These are phyloP conservation scores for Hortaea sp. DNA, from an alignment of 2,329 filamentous ascomycete genomes.

Conservation along the genomic window DNA sequence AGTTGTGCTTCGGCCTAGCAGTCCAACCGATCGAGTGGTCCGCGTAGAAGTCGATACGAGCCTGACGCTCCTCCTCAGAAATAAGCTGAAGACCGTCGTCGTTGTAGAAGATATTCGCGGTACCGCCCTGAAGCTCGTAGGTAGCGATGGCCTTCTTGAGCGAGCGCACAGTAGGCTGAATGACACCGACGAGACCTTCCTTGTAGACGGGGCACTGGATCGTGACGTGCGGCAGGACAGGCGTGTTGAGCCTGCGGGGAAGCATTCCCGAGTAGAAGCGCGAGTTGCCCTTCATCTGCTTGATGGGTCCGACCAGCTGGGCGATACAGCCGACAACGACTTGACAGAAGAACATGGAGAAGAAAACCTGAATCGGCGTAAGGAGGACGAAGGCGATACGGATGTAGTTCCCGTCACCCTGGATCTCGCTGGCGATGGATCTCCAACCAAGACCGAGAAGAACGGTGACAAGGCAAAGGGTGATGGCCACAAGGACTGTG, in stretches of 20 bases:
- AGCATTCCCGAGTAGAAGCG: conserved; percentile 72
- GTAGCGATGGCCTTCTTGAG: conserved; percentile 69
- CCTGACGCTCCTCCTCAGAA: conserved; percentile 35
- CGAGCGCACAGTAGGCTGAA: conserved; percentile 65
- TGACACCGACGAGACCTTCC: conserved; percentile 66
- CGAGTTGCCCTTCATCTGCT: conserved; percentile 61
- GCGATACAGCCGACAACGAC: conserved; percentile 67
- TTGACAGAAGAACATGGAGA: conserved; percentile 72
- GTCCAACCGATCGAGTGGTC: conserved; percentile 43
- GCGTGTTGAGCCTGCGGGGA: conserved; percentile 49
- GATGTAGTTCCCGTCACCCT: conserved; percentile 52
- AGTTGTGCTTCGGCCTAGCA: conserved; percentile 41
- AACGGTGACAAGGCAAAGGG: conserved; percentile 53
- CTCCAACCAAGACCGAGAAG: conserved; percentile 62
- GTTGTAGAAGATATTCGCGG: conserved; percentile 67
- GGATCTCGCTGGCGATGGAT: conserved; percentile 57
- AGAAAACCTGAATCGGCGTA: conserved; percentile 65
- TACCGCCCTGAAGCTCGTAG: conserved; percentile 68
- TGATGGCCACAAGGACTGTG: conserved; percentile 56
- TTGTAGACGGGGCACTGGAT: conserved; percentile 87
- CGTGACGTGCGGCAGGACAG: conserved; percentile 53
- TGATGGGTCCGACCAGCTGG: conserved; percentile 66
- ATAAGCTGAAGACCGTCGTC: conserved; percentile 65
- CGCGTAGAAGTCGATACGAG: conserved; percentile 38
- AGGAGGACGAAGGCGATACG: conserved; percentile 57